Evolutionary conservation across 2,329 filamentous ascomycete species (phyloP).

Genomic region (Colletotrichum sp.): DNA sequence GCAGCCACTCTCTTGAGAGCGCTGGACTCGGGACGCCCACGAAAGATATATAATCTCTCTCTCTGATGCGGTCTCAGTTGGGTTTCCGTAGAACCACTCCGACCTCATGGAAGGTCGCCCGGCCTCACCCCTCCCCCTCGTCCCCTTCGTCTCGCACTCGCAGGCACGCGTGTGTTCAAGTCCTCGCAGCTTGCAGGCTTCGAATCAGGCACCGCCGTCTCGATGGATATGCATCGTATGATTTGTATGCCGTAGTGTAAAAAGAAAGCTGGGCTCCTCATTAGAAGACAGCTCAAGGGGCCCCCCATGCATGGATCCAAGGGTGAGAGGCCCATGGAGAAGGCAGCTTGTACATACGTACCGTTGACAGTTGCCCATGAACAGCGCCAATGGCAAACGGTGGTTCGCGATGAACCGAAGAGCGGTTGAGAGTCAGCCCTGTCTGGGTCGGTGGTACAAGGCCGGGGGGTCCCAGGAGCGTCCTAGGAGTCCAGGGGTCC

Average conservation of each 20-base stretch:
- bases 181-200: not conserved
- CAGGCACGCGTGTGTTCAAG: not conserved
- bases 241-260: conserved; percentile 9
- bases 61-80: not conserved
- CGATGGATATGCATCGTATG: conserved; percentile 16
- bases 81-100: not conserved
- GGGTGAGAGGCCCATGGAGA: not conserved
- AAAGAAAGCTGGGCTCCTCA: conserved; percentile 10
- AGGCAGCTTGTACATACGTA: not conserved
- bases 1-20: not conserved
- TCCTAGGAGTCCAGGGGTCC: not conserved
- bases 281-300: not conserved
- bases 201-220: conserved; percentile 3
- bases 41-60: conserved; percentile 9
- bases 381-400: not conserved
- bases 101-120: not conserved
- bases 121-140: conserved; percentile 2
- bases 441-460: not conserved
- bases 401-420: conserved; percentile 6
- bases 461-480: not conserved
- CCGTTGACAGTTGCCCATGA: not conserved
- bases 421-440: conserved; percentile 1
- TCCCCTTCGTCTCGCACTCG: not conserved
- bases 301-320: conserved; percentile 1
- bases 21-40: not conserved